phyloP scores from a whole-genome alignment of 352 stramenopile species.

The Phytophthora pisi region DNA sequence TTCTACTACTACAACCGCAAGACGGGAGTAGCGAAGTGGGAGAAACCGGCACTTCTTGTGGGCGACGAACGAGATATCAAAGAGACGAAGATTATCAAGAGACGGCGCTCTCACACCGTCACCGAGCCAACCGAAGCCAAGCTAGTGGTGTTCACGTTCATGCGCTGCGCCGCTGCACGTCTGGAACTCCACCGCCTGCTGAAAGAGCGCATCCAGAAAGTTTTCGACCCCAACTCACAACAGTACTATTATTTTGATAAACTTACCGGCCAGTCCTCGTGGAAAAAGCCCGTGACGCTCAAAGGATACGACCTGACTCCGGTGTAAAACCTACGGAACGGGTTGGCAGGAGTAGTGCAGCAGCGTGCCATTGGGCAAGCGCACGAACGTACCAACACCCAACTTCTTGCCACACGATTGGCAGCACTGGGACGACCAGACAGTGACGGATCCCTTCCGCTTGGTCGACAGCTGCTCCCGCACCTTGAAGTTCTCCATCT shows the following conservation, averaged over 20 bases:
- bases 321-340: constrained; percentile 26
- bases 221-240: constrained; percentile 67
- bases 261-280: constrained; percentile 72
- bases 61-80: constrained; percentile 46
- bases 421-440: constrained; percentile 81
- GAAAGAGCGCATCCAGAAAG: constrained; percentile 63
- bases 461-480: constrained; percentile 68
- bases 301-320: constrained; percentile 49
- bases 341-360: constrained; percentile 84
- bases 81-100: constrained; percentile 47
- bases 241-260: constrained; percentile 88
- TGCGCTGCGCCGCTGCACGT: constrained; percentile 47
- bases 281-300: constrained; percentile 70
- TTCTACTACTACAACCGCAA: constrained; percentile 86
- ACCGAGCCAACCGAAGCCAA: constrained; percentile 48
- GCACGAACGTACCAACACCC: constrained; percentile 73
- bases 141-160: constrained; percentile 49
- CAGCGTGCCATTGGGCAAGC: constrained; percentile 58
- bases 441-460: constrained; percentile 70
- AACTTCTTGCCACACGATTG: constrained; percentile 74
- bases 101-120: constrained; percentile 49
- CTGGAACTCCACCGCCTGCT: constrained; percentile 56
- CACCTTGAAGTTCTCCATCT: constrained; percentile 89
- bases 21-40: constrained; percentile 69
- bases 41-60: constrained; percentile 55